A percentile compares a stretch with the other conserved stretches of the same genome.
Conservation (phyloP, 441 rosid species). For the Aquilaria agallochum region DNA sequence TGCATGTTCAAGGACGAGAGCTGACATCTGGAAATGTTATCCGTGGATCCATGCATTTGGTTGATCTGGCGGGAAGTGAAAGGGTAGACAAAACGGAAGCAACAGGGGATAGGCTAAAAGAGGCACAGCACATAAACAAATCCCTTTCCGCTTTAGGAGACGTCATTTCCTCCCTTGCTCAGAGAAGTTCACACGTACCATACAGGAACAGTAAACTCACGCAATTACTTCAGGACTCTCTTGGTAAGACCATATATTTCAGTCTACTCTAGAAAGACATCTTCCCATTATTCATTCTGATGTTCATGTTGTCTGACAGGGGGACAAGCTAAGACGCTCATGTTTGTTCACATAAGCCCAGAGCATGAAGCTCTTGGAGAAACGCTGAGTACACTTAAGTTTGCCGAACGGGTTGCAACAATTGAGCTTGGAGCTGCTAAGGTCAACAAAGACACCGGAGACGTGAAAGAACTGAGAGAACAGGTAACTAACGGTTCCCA, state of each 20-base stretch:
- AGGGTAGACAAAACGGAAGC: slow-evolving; percentile 76
- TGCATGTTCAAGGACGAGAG: slow-evolving; percentile 73
- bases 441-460: slow-evolving; percentile 60
- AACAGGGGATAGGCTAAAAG: slow-evolving; percentile 65
- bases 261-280: not conserved
- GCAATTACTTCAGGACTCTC: slow-evolving; percentile 71
- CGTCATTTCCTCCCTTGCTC: slow-evolving; percentile 68
- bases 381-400: slow-evolving; percentile 65
- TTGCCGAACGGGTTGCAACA: slow-evolving; percentile 71
- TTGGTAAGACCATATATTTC: slow-evolving; percentile 36
- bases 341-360: slow-evolving; percentile 72
- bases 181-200: slow-evolving; percentile 59
- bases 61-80: slow-evolving; percentile 78
- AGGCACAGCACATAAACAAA: slow-evolving; percentile 65
- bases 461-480: slow-evolving; percentile 68
- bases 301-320: slow-evolving; percentile 27
- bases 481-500: slow-evolving; percentile 32
- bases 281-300: not conserved
- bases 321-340: slow-evolving; percentile 76
- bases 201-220: slow-evolving; percentile 75
- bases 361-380: slow-evolving; percentile 62
- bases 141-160: slow-evolving; percentile 77
- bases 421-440: slow-evolving; percentile 73
- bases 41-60: slow-evolving; percentile 72
- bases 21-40: slow-evolving; percentile 52